Evolutionary conservation across 2,329 filamentous ascomycete species (phyloP).

Genomic region (Chrysoporthe austroafricana): DNA sequence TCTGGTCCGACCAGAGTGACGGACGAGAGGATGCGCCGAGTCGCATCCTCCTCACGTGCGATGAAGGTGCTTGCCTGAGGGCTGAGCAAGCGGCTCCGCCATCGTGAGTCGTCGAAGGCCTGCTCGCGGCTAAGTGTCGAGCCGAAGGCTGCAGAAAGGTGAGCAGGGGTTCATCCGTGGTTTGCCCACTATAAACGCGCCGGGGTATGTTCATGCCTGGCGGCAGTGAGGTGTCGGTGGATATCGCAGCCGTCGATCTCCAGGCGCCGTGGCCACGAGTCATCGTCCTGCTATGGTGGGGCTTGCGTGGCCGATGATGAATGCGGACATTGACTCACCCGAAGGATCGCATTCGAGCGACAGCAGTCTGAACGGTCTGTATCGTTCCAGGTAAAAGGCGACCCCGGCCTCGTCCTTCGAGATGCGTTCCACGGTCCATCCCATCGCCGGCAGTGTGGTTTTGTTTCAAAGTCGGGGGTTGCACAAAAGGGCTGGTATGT

Average conservation of each 20-base stretch:
- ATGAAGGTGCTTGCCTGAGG: conserved; percentile 41
- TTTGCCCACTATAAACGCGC: neutral
- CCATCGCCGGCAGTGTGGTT: neutral
- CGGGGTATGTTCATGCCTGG: neutral
- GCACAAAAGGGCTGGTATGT: too few relatives aligned
- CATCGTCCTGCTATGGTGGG: neutral
- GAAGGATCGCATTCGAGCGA: conserved; percentile 35
- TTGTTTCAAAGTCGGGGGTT: neutral
- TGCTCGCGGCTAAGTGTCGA: conserved; percentile 43
- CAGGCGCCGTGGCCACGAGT: conserved; percentile 21
- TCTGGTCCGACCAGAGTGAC: conserved; percentile 40
- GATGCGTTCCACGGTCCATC: conserved; percentile 34
- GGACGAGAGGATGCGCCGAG: conserved; percentile 37
- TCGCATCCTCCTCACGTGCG: conserved; percentile 32
- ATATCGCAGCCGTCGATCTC: conserved; percentile 20
- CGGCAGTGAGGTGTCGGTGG: conserved; percentile 17
- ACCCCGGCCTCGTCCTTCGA: conserved; percentile 33
- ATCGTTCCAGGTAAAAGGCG: conserved; percentile 36
- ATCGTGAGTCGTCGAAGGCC: conserved; percentile 40
- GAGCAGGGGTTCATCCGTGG: conserved; percentile 15
- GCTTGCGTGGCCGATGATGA: conserved; percentile 25
- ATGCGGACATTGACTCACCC: conserved; percentile 31
- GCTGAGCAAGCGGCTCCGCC: conserved; percentile 42
- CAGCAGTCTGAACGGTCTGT: conserved; percentile 38
- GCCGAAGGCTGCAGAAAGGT: conserved; percentile 40